Evolutionary conservation across 2,329 filamentous ascomycete genomes (phyloP), one percentile per base, ranked within the genome.

Genomic region (Trematosphaeria pertusa): DNA sequence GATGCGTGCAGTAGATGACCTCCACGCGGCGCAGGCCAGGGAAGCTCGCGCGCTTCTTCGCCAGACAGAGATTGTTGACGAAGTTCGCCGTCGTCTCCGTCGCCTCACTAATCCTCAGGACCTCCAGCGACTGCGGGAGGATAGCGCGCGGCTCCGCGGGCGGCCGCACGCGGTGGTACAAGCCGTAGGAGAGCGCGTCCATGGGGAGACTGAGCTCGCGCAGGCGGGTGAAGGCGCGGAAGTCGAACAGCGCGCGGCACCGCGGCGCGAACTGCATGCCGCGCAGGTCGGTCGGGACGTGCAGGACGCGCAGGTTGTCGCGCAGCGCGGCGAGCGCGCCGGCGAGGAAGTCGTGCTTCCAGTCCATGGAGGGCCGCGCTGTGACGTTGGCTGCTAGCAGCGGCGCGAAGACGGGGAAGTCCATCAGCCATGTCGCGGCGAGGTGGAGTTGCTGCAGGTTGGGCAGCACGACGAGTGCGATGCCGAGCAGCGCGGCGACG

Each of bases 61-160:
- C 48, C 9, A 22, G 15, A 30, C 54, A 59, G 3, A 56, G 18
- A 0, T 48, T 19, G 7, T 46, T 26, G 1, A 61, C 9, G 22
- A 58, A 53, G 2, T 31, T 22, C 4, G 24, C 43, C 1, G 46
- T 52, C 10, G 12, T 6, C 2, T 22, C 11, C 2, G 34, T 50
- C 3, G 46, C 52, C 21, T 58, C 56, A n/a, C 45, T 58, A 17
- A 61, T 56, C 5, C 43, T 43, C 11, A 61, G 30, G 3, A 45
- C 24, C 26, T 59, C 37, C 10, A 59, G 30, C n/a, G 44, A 47
- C 5, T n/a, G 24, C 1, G 58, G 51, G 7, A 61, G 48, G 2
- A 59, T 12, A 8, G 44, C 28, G 15, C 19, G 11, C 1, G 56
- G 50, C 14, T 52, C 40, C 2, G 32, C 21, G 5, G 28, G 47